Conservation (phyloP, 1,284 basidiomycete species). For the Leccinum subfulvum region DNA sequence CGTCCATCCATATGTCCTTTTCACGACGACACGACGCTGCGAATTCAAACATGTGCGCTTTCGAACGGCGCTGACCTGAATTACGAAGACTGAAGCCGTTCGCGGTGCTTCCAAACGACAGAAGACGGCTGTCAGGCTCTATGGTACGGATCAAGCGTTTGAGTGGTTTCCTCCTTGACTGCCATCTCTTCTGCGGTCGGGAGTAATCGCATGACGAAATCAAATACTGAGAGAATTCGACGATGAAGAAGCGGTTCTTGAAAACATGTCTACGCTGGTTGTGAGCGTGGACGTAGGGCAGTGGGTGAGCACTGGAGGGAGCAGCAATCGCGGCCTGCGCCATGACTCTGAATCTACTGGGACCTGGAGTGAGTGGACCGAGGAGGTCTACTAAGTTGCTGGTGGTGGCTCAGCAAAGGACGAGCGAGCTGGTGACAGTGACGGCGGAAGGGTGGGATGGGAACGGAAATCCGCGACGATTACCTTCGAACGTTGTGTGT, state of each 20-base stretch:
- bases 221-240: conserved; percentile 72
- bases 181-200: conserved; percentile 87
- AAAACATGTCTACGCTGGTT: conserved; percentile 39
- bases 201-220: conserved; percentile 87
- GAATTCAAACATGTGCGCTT: too few species aligned
- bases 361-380: conserved; percentile 2
- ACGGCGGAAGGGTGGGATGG: conserved; percentile 10
- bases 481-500: conserved; percentile 19
- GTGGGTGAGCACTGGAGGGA: conserved; percentile 21
- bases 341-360: conserved; percentile 14
- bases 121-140: conserved; percentile 85
- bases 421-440: conserved; percentile 5
- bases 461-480: conserved; percentile 32
- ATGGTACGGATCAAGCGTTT: conserved; percentile 94
- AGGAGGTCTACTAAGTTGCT: conserved; percentile 11
- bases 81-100: conserved; percentile 94
- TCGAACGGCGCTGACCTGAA: conserved; percentile 63
- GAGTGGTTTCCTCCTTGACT: conserved; percentile 91
- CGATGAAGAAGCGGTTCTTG: conserved; percentile 60
- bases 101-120: conserved; percentile 94
- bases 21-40: too few species aligned
- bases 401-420: conserved; percentile 7
- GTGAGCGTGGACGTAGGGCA: conserved; percentile 29
- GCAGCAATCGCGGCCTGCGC: conserved; percentile 29
- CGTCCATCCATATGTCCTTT: too few species aligned